Conservation (phyloP, 768 basidiomycete genomes). For the Gautieria morchelliformis region DNA sequence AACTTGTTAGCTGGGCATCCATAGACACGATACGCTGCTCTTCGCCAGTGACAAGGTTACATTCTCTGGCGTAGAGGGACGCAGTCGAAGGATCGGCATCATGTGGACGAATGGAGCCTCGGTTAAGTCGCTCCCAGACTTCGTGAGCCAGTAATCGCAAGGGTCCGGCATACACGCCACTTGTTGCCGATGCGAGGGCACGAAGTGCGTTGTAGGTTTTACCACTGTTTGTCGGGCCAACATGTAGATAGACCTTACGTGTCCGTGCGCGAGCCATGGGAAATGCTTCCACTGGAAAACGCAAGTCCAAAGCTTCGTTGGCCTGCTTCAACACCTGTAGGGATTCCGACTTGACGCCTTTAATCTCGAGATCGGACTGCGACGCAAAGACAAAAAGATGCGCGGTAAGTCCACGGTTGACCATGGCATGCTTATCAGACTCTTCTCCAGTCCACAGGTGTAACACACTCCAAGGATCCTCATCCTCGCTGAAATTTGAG, state of each 20-base stretch:
- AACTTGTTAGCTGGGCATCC: conserved; percentile 52
- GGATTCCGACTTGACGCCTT: not conserved
- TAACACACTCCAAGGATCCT: conserved; percentile 3
- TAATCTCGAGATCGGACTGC: not conserved
- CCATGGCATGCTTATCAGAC: not conserved
- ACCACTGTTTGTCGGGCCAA: conserved; percentile 96
- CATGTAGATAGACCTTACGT: conserved; percentile 85
- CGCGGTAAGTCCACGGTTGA: conserved; percentile 1
- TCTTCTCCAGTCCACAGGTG: not conserved
- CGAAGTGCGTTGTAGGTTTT: conserved; percentile 92
- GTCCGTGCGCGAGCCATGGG: conserved; percentile 45
- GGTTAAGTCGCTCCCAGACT: conserved; percentile 85
- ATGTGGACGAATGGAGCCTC: conserved; percentile 75
- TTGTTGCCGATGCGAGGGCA: conserved; percentile 64
- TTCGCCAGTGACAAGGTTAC: conserved; percentile 90
- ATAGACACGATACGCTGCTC: conserved; percentile 64
- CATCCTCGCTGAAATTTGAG: not conserved
- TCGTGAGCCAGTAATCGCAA: conserved; percentile 91
- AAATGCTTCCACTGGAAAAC: conserved; percentile 12
- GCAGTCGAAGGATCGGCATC: conserved; percentile 38
- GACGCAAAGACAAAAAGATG: not conserved
- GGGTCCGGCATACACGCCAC: conserved; percentile 85
- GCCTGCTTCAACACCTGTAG: not conserved
- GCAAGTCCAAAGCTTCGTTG: conserved; percentile 9
- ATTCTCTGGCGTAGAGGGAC: conserved; percentile 42